These are phyloP conservation scores for Apophysomyces variabilis DNA, from an alignment of 371 early-diverging fungal genomes.

Conservation along the genomic window DNA sequence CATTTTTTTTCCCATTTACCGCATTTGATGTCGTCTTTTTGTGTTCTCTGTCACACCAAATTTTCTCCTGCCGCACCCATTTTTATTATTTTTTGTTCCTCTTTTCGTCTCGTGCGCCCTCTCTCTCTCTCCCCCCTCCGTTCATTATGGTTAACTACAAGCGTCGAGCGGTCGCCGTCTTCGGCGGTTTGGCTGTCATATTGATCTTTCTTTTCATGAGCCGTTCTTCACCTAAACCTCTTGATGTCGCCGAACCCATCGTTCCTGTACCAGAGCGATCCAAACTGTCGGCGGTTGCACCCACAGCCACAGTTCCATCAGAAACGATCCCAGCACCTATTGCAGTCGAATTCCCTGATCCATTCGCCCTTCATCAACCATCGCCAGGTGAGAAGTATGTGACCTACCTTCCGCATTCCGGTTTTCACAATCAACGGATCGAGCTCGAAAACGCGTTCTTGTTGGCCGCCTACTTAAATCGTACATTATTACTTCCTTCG, in stretches of 20 bases:
- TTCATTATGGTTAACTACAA: not conserved
- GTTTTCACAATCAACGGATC: slow-evolving; percentile 67
- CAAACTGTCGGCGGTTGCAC: not conserved
- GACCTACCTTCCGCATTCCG: slow-evolving; percentile 67
- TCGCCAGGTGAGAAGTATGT: slow-evolving; percentile 47
- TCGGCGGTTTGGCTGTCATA: not conserved
- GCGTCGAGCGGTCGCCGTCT: slow-evolving; percentile 4
- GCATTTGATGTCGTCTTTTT: not conserved
- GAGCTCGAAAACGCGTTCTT: slow-evolving; percentile 64
- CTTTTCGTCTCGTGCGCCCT: not conserved
- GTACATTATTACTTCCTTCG: slow-evolving; percentile 60
- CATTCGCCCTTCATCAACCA: slow-evolving; percentile 26
- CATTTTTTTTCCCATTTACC: too few species aligned
- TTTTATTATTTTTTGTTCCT: not conserved
- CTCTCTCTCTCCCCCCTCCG: not conserved
- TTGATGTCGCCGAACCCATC: not conserved
- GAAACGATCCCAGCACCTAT: slow-evolving; percentile 10
- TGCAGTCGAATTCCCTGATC: slow-evolving; percentile 25
- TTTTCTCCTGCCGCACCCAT: not conserved
- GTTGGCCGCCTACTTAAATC: slow-evolving; percentile 58
- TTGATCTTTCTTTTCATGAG: not conserved
- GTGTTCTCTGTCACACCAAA: not conserved
- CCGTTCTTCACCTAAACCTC: not conserved
- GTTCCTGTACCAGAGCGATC: not conserved
- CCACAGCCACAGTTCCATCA: not conserved